A percentile compares a stretch with the other conserved stretches of the same genome.
phyloP scores from a whole-genome alignment of 2,329 filamentous ascomycete genomes.

The Alternaria angustiovoidea region DNA sequence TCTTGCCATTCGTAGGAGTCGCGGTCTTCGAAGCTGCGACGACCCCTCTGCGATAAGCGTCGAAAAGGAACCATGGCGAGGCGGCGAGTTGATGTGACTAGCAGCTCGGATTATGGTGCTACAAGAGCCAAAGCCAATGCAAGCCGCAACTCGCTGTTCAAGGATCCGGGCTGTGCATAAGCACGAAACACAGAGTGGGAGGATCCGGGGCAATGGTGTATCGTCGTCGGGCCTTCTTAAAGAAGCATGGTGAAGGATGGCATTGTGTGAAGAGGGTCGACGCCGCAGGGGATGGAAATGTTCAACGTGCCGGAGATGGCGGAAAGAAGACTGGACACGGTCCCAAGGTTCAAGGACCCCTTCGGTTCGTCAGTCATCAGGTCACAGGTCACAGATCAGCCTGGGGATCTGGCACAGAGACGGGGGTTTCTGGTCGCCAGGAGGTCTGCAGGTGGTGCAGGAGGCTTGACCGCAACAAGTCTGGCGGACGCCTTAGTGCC shows the following conservation, averaged over 20 bases:
- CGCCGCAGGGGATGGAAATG: slow-evolving; percentile 19
- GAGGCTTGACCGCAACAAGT: slow-evolving; percentile 15
- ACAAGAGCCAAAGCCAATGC: slow-evolving; percentile 30
- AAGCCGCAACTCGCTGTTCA: slow-evolving; percentile 27
- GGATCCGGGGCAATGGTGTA: slow-evolving; percentile 9
- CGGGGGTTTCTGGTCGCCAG: slow-evolving; percentile 33
- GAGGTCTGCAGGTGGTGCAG: slow-evolving; percentile 30
- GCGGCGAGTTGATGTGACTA: slow-evolving; percentile 20
- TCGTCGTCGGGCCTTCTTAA: slow-evolving; percentile 27
- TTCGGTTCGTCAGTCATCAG: slow-evolving; percentile 30
- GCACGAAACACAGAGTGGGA: slow-evolving; percentile 23
- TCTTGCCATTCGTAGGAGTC: slow-evolving; percentile 44
- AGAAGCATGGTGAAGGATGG: slow-evolving; percentile 25
- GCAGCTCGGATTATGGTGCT: slow-evolving; percentile 34
- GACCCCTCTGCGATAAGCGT: slow-evolving; percentile 30
- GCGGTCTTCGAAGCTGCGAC: slow-evolving; percentile 29
- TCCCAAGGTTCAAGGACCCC: slow-evolving; percentile 17
- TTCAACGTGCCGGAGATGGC: slow-evolving; percentile 21
- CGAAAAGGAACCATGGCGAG: slow-evolving; percentile 37
- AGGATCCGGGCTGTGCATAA: slow-evolving; percentile 38
- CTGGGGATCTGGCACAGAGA: slow-evolving; percentile 23
- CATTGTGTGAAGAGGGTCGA: slow-evolving; percentile 29
- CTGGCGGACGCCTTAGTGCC: slow-evolving; percentile 27
- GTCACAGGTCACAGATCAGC: slow-evolving; percentile 29
- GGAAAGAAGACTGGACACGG: slow-evolving; percentile 25